A percentile compares a stretch with the other conserved stretches of the same genome.
Conservation (phyloP, 306 rosid species). For the Neltuma alba region DNA sequence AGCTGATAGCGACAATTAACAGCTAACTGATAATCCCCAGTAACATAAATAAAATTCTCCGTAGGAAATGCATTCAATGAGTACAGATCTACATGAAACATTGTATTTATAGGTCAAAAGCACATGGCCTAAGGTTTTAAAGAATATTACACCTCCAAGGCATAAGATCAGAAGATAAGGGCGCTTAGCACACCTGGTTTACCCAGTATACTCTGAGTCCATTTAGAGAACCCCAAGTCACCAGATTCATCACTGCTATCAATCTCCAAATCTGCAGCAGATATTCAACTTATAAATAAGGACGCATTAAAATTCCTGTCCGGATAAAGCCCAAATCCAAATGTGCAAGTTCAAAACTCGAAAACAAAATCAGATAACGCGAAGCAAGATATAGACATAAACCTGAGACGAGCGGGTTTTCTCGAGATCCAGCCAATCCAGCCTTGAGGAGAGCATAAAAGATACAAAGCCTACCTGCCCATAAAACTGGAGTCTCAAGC, state of each 20-base stretch:
- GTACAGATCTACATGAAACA: not conserved
- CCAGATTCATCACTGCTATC: conserved; percentile 53
- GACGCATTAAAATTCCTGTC: not conserved
- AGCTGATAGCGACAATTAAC: not conserved
- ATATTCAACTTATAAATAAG: not conserved
- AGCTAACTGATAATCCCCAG: not conserved
- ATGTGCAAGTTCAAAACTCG: not conserved
- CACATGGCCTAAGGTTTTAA: not conserved
- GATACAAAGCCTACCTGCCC: conserved; percentile 87
- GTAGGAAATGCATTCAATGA: not conserved
- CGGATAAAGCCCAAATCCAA: not conserved
- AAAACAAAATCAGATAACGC: not conserved
- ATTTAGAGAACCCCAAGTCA: conserved; percentile 94
- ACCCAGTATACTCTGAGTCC: conserved; percentile 69
- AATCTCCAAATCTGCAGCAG: conserved; percentile 57
- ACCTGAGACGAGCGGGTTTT: conserved; percentile 86
- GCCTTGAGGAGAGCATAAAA: conserved; percentile 84
- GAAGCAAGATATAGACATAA: not conserved
- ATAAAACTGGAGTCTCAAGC: conserved; percentile 77
- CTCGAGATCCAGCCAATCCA: conserved; percentile 90
- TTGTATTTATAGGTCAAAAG: not conserved
- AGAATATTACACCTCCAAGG: not conserved
- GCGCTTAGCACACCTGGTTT: conserved; percentile 66
- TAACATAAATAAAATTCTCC: not conserved
- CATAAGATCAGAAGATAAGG: not conserved